Conservation (phyloP, 2,329 filamentous ascomycete genomes). For the Exophiala sideris region DNA sequence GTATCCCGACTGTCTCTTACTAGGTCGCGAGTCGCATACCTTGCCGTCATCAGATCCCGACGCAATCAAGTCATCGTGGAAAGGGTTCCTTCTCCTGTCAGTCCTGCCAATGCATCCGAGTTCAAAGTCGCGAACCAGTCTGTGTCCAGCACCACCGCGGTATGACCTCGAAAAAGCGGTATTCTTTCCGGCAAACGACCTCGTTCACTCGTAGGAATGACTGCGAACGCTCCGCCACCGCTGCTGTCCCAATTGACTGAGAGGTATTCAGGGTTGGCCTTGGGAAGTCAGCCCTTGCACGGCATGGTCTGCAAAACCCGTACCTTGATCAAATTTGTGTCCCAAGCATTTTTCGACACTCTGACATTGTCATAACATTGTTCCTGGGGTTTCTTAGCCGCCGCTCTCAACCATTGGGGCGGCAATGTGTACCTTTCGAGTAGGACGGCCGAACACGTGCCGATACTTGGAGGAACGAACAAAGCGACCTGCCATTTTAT, state of each 20-base stretch:
- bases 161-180: conserved; percentile 93
- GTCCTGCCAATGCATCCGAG: conserved; percentile 4
- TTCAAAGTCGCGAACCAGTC: conserved; percentile 67
- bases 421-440: conserved; percentile 64
- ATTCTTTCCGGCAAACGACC: conserved; percentile 90
- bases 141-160: conserved; percentile 90
- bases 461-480: conserved; percentile 72
- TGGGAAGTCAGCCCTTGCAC: conserved; percentile 37
- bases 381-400: conserved; percentile 53
- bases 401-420: not conserved
- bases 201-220: conserved; percentile 84
- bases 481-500: conserved; percentile 65
- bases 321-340: conserved; percentile 97
- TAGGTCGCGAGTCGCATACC: conserved; percentile 38
- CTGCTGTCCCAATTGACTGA: conserved; percentile 98
- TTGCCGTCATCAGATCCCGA: conserved; percentile 96
- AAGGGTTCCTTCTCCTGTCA: conserved; percentile 69
- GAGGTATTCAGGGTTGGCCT: conserved; percentile 94
- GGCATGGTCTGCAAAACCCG: conserved; percentile 28
- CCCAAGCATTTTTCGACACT: conserved; percentile 98
- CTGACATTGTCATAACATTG: conserved; percentile 98
- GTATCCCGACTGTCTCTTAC: conserved; percentile 12
- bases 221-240: conserved; percentile 93
- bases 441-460: conserved; percentile 96
- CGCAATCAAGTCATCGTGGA: conserved; percentile 88